These are phyloP conservation scores for Apophysomyces elegans DNA, from an alignment of 371 early-diverging fungal genomes.

Conservation along the genomic window DNA sequence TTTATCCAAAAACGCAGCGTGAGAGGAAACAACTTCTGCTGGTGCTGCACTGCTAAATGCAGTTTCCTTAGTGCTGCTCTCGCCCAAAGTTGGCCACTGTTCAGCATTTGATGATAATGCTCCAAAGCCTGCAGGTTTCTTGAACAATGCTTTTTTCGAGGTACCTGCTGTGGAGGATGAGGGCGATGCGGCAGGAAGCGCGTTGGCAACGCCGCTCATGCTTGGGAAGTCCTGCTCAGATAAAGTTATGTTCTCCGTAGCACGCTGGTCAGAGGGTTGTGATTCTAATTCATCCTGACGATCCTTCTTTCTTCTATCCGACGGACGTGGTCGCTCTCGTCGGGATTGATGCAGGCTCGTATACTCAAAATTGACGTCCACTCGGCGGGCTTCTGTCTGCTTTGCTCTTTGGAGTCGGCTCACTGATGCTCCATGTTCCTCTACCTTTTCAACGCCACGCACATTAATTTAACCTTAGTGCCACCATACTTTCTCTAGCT, in stretches of 20 bases:
- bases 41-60: background rate
- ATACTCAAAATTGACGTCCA: slow-evolving; percentile 66
- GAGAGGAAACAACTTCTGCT: slow-evolving; percentile 26
- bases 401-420: slow-evolving; percentile 38
- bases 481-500: background rate
- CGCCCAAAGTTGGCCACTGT: slow-evolving; percentile 29
- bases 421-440: slow-evolving; percentile 50
- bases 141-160: slow-evolving; percentile 18
- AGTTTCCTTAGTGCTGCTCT: slow-evolving; percentile 9
- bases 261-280: slow-evolving; percentile 4
- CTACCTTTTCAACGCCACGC: slow-evolving; percentile 19
- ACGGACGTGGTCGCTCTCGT: background rate
- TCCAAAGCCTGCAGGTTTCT: slow-evolving; percentile 41
- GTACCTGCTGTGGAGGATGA: slow-evolving; percentile 16
- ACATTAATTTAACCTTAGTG: too few relatives aligned
- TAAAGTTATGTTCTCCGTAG: slow-evolving; percentile 3
- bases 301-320: background rate
- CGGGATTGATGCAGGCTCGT: slow-evolving; percentile 24
- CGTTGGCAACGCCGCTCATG: slow-evolving; percentile 22
- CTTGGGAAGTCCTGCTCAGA: slow-evolving; percentile 34
- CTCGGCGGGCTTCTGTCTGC: slow-evolving; percentile 49
- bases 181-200: slow-evolving; percentile 21
- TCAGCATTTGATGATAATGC: slow-evolving; percentile 22
- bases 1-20: slow-evolving; percentile 51
- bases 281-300: slow-evolving; percentile 1